A percentile compares a stretch with the other conserved stretches of the same genome.
phyloP scores from a whole-genome alignment of 176 grass and related monocot species.

The Ensete glaucum region DNA sequence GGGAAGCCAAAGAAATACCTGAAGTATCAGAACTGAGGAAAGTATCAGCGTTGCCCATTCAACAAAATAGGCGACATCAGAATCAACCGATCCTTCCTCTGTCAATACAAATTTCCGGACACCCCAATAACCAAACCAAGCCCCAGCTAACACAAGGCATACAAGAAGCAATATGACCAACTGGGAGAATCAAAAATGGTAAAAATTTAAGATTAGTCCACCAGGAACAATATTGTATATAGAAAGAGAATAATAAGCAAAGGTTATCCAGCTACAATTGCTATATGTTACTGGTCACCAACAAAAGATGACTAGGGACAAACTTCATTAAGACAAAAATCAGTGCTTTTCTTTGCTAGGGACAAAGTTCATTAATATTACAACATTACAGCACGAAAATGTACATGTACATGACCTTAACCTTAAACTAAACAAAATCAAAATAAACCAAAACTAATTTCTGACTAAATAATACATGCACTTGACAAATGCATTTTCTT shows the following conservation, averaged over 20 bases:
- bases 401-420: neutral
- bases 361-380: too few species aligned
- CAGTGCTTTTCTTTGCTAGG: too few species aligned
- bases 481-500: too few species aligned
- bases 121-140: constrained; percentile 98
- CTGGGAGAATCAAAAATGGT: constrained; percentile 37
- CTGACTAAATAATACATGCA: too few species aligned
- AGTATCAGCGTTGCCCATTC: constrained; percentile 75
- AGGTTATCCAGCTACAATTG: neutral
- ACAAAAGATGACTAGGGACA: neutral
- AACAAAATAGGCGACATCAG: constrained; percentile 75
- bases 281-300: neutral
- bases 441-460: too few species aligned
- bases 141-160: constrained; percentile 66
- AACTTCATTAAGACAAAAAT: too few species aligned
- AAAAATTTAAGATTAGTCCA: constrained; percentile 17
- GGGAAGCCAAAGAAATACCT: constrained; percentile 41
- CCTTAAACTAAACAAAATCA: neutral
- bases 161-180: constrained; percentile 70
- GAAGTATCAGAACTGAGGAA: constrained; percentile 74
- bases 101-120: constrained; percentile 86
- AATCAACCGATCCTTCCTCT: constrained; percentile 82
- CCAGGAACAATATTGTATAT: neutral
- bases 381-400: too few species aligned
- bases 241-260: neutral